These are phyloP conservation scores for Ormosia emarginata DNA, from an alignment of 306 rosid species.

Conservation along the genomic window DNA sequence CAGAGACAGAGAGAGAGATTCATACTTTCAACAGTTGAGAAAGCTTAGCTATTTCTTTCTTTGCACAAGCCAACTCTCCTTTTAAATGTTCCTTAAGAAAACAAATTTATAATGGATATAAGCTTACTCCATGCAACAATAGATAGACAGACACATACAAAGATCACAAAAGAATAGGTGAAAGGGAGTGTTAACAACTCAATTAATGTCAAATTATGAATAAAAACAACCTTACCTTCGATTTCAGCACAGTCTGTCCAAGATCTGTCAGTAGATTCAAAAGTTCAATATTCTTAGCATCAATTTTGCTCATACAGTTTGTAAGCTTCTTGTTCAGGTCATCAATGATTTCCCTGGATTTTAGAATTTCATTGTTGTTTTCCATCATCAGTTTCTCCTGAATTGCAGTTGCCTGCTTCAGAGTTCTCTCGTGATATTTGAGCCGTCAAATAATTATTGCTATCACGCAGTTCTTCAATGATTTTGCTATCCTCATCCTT, in stretches of 20 bases:
- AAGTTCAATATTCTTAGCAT: conserved; percentile 84
- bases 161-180: neutral
- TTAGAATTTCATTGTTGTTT: conserved; percentile 55
- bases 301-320: conserved; percentile 59
- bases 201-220: neutral
- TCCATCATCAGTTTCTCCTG: conserved; percentile 64
- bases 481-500: conserved; percentile 95
- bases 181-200: conserved; percentile 2
- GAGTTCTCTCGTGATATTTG: conserved; percentile 70
- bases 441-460: conserved; percentile 53
- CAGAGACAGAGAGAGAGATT: neutral
- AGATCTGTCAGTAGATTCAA: conserved; percentile 94
- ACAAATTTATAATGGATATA: conserved; percentile 11
- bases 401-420: conserved; percentile 65
- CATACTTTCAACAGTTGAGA: conserved; percentile 66
- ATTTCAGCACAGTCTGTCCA: conserved; percentile 98
- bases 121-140: conserved; percentile 16
- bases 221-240: conserved; percentile 75
- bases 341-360: conserved; percentile 63
- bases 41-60: conserved; percentile 69
- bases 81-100: conserved; percentile 77
- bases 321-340: conserved; percentile 75
- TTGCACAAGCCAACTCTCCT: conserved; percentile 68
- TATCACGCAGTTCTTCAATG: conserved; percentile 75
- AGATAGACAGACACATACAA: neutral